These are phyloP conservation scores for Cubamyces lactineus DNA, from an alignment of 768 basidiomycete species.

Conservation along the genomic window DNA sequence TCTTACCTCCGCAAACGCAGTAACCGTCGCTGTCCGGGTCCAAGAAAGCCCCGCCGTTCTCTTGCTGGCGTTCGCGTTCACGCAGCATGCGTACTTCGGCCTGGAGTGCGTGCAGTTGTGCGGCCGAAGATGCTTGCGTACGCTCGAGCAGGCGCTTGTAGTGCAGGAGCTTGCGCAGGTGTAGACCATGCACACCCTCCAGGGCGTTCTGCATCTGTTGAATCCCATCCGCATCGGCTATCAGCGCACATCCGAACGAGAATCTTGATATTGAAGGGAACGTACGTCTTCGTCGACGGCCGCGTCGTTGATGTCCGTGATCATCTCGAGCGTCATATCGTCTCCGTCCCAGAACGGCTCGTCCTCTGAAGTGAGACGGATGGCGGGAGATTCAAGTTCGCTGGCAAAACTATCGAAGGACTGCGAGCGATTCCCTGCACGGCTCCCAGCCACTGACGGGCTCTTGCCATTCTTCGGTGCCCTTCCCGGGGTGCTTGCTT, in stretches of 20 bases:
- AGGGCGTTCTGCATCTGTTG: constrained; percentile 49
- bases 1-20: constrained; percentile 63
- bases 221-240: too few species aligned
- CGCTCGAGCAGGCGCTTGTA: constrained; percentile 83
- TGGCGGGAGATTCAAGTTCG: constrained; percentile 36
- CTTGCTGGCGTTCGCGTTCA: constrained; percentile 39
- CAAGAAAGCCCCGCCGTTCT: constrained; percentile 29
- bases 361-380: constrained; percentile 35
- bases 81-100: constrained; percentile 76
- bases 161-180: constrained; percentile 61
- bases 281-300: constrained; percentile 75
- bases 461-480: constrained; percentile 28
- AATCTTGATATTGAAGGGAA: background rate
- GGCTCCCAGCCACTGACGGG: constrained; percentile 19
- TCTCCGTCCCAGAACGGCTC: constrained; percentile 51
- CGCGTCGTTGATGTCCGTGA: constrained; percentile 71
- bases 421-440: constrained; percentile 12
- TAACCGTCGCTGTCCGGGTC: constrained; percentile 34
- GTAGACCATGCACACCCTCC: constrained; percentile 44
- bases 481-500: constrained; percentile 21
- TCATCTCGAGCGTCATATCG: constrained; percentile 72
- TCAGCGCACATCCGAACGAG: background rate
- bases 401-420: constrained; percentile 23
- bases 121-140: constrained; percentile 75
- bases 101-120: constrained; percentile 84